phyloP scores from a whole-genome alignment of 2,329 filamentous ascomycete genomes.

The Nothopassalora personata region DNA sequence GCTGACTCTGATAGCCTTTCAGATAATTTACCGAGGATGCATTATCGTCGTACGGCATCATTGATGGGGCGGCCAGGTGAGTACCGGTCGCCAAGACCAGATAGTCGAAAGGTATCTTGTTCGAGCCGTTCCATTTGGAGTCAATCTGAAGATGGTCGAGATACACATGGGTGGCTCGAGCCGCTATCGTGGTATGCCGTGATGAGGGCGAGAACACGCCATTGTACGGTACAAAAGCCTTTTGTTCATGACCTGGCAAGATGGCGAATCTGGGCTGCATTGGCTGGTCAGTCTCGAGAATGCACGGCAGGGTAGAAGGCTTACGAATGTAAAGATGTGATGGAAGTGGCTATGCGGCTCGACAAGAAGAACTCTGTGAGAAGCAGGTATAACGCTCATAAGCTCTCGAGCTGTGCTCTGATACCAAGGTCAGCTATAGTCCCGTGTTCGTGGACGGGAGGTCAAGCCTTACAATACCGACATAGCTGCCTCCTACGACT shows the following conservation, averaged over 20 bases:
- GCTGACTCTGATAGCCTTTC: conserved; percentile 17
- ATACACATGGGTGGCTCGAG: conserved; percentile 16
- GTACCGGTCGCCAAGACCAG: conserved; percentile 21
- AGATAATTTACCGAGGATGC: conserved; percentile 11
- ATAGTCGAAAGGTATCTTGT: conserved; percentile 18
- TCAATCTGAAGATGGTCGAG: conserved; percentile 14
- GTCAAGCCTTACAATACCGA: conserved; percentile 13
- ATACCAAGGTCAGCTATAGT: not conserved
- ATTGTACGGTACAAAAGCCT: conserved; percentile 21
- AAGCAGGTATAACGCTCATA: conserved; percentile 15
- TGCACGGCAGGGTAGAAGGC: conserved; percentile 1
- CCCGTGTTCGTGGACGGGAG: rapidly evolving
- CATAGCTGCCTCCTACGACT: conserved; percentile 20
- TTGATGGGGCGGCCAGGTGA: conserved; percentile 14
- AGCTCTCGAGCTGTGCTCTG: conserved; percentile 16
- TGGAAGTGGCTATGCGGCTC: conserved; percentile 21
- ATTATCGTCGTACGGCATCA: conserved; percentile 17
- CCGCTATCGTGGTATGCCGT: conserved; percentile 11
- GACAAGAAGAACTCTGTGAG: conserved; percentile 17
- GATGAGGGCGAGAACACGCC: conserved; percentile 11
- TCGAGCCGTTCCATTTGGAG: conserved; percentile 12
- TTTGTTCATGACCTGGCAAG: conserved; percentile 19
- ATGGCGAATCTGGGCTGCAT: conserved; percentile 19
- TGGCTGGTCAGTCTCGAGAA: not conserved
- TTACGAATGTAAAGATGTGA: conserved; percentile 20